Percentiles rank a stretch among this genome's conserved stretches.
Conservation (phyloP, 1,139 yeast genomes). For the Geotrichum cucujoidarum region DNA sequence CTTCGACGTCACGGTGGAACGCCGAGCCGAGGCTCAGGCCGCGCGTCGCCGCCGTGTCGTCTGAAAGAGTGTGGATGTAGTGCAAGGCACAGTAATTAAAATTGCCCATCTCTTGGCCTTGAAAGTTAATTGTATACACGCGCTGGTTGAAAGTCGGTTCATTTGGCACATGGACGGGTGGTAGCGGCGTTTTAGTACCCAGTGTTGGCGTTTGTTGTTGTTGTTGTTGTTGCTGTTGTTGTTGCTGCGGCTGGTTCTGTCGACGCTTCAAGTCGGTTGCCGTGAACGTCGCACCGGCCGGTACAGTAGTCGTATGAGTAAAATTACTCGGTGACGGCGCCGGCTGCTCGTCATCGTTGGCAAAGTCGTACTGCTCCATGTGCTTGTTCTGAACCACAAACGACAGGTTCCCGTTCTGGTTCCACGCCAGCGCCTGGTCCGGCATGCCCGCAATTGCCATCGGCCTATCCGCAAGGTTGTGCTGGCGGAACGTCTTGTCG, state of each 20-base stretch:
- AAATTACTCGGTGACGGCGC: neutral
- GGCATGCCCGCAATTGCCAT: conserved; percentile 53
- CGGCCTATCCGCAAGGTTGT: conserved; percentile 50
- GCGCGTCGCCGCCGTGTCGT: neutral
- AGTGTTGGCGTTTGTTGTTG: neutral
- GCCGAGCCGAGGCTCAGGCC: conserved; percentile 27
- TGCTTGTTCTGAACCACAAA: conserved; percentile 50
- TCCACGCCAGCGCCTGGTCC: conserved; percentile 54
- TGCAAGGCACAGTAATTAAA: conserved; percentile 33
- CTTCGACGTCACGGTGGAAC: conserved; percentile 42
- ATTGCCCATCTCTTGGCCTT: conserved; percentile 30
- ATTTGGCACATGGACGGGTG: neutral
- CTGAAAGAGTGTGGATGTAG: conserved; percentile 22
- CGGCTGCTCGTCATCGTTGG: conserved; percentile 8
- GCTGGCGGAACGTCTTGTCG: conserved; percentile 51
- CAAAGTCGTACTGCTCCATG: conserved; percentile 14
- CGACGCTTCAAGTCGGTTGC: conserved; percentile 9
- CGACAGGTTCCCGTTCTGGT: conserved; percentile 47
- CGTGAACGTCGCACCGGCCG: too few species aligned
- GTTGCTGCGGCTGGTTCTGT: too few species aligned
- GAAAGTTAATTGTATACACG: conserved; percentile 30
- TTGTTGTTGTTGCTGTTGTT: neutral
- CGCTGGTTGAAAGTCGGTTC: conserved; percentile 9
- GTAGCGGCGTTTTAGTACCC: conserved; percentile 11
- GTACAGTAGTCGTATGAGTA: neutral